Evolutionary conservation across 2,329 filamentous ascomycete genomes (phyloP), one percentile per base, ranked within the genome.

Genomic region (Diplodia corticola): DNA sequence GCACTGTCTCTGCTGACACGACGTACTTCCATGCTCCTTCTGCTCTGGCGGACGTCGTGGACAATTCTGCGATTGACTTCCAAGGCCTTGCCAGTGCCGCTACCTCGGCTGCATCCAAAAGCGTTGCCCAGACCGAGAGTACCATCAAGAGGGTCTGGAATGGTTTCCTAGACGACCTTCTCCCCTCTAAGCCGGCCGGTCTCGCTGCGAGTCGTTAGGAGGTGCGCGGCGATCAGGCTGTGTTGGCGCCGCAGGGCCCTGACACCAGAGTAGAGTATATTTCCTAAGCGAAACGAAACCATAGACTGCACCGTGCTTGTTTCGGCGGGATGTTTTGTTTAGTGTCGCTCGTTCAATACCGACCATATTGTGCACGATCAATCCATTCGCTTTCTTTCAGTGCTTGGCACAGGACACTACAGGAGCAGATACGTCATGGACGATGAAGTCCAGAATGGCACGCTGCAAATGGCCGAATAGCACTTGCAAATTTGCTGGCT

Each of bases 21-120:
- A 79, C 81, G 24, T 76, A 84, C 67, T 78, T 83, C 70, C 75
- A 79, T 64, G 80, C 76, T 6, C 80, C 83, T 67, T 83, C 83
- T 68, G 82, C 86, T 59, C 82, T 88, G 80, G 82, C 81, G 72
- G 81, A 82, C 48, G 78, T 88, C 73, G 84, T 85, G 22, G 70
- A 68, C 63, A 75, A 74, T 50, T 40, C 53, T 5, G 37, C 65
- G 22, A 61, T 67, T 61, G 83, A 86, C 71, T 84, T 84, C 46
- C 83, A 85, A 73, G 81, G 82, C 49, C 77, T 88, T 73, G 84
- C 85, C 24, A 83, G 85, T 68, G 75, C 78, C 13, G 81, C 85
- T 22, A 76, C 69, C 71, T 57, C 77, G 74, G 68, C 79, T 73
- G 74, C 73, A 3, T 70, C 28, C n/a, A 72, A 68, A 49, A 53